Conservation (phyloP, 441 rosid species). For the Croton laevigatus region DNA sequence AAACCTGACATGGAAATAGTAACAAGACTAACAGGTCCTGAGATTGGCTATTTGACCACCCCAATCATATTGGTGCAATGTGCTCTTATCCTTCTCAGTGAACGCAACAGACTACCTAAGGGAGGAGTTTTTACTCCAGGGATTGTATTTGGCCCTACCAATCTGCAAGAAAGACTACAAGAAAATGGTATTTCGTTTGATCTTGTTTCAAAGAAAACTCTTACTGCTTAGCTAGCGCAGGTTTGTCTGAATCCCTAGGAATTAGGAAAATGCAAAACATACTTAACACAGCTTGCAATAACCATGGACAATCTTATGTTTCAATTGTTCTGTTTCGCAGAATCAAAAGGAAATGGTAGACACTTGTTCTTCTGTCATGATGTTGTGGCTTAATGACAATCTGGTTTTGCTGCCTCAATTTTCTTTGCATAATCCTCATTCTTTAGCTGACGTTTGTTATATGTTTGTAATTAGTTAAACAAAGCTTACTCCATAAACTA, state of each 20-base stretch:
- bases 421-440: not conserved
- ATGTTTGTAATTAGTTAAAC: not conserved
- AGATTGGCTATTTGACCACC: constrained; percentile 78
- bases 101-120: constrained; percentile 56
- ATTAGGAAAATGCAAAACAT: not conserved
- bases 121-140: constrained; percentile 87
- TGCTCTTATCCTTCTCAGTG: constrained; percentile 54
- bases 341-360: not conserved
- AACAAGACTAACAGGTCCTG: constrained; percentile 81
- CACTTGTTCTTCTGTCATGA: not conserved
- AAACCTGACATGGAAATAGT: constrained; percentile 66
- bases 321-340: not conserved
- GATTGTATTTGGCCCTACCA: constrained; percentile 74
- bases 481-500: not conserved
- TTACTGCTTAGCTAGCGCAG: constrained; percentile 28
- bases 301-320: not conserved
- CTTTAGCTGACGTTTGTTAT: not conserved
- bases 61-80: constrained; percentile 71
- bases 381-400: not conserved
- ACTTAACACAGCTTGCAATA: not conserved
- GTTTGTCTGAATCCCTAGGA: not conserved
- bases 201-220: constrained; percentile 48
- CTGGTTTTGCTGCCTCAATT: not conserved
- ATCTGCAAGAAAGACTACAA: constrained; percentile 66
- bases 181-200: constrained; percentile 82